phyloP scores from a whole-genome alignment of 75 land plant genomes.

The Larix kaempferi region DNA sequence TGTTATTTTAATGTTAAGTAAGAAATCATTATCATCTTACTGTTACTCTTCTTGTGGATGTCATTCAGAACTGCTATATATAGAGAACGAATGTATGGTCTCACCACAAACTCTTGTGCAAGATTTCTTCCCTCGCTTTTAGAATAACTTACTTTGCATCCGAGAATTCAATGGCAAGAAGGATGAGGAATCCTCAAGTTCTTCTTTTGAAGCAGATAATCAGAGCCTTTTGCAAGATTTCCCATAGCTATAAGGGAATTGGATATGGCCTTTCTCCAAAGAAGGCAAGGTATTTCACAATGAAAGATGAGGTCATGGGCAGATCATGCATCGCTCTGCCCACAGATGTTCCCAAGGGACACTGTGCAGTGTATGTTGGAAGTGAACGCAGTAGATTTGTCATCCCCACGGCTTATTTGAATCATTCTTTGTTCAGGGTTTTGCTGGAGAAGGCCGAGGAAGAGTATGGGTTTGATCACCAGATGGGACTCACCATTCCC shows the following conservation, averaged over 20 bases:
- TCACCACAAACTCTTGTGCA: background rate
- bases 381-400: constrained; percentile 45
- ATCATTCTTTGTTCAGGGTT: constrained; percentile 44
- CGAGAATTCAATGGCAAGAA: background rate
- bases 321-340: background rate
- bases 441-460: constrained; percentile 53
- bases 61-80: too few species aligned
- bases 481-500: constrained; percentile 51
- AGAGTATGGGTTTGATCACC: constrained; percentile 66
- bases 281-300: background rate
- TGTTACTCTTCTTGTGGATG: too few species aligned
- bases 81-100: too few species aligned
- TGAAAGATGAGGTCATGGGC: background rate
- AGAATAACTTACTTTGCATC: too few species aligned
- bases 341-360: constrained; percentile 23
- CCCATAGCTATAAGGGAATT: background rate
- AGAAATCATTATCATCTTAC: too few species aligned
- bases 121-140: too few species aligned
- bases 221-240: background rate
- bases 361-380: constrained; percentile 71
- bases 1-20: too few species aligned
- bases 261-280: background rate
- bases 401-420: constrained; percentile 43
- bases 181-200: background rate
- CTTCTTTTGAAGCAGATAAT: background rate